phyloP scores from a whole-genome alignment of 768 basidiomycete genomes.

The Clitopilus passeckerianus region DNA sequence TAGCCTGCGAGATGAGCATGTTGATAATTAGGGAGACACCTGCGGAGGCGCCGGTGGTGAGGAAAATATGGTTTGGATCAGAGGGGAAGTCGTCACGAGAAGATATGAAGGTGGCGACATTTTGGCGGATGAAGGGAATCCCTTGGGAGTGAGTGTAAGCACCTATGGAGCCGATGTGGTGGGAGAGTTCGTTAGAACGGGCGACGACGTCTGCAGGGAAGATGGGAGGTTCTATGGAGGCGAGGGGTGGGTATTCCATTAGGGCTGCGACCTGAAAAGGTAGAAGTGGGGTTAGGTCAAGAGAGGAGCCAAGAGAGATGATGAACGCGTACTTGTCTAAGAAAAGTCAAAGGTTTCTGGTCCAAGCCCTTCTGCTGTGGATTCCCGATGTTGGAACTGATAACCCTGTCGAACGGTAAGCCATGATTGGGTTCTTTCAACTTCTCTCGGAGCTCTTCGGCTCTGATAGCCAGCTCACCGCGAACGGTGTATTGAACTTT shows the following conservation, averaged over 20 bases:
- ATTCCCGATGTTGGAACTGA: conserved; percentile 96
- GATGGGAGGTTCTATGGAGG: conserved; percentile 65
- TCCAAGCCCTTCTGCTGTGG: conserved; percentile 95
- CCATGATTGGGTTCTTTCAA: conserved; percentile 54
- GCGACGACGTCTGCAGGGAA: conserved; percentile 86
- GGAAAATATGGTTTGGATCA: conserved; percentile 82
- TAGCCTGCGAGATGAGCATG: conserved; percentile 66
- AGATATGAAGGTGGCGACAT: conserved; percentile 86
- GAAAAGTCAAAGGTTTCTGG: conserved; percentile 89
- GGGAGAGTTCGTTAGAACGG: conserved; percentile 74
- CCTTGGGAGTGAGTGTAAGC: conserved; percentile 97
- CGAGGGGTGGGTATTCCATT: conserved; percentile 86
- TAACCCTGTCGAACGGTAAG: conserved; percentile 85
- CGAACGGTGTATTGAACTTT: conserved; percentile 97
- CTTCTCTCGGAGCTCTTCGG: conserved; percentile 72
- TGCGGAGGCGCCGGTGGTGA: conserved; percentile 91
- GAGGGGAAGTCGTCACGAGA: conserved; percentile 89
- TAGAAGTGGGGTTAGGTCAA: too few relatives aligned
- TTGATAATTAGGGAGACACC: conserved; percentile 90
- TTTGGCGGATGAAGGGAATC: conserved; percentile 79
- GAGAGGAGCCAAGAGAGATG: too few relatives aligned
- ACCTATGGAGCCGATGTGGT: conserved; percentile 88
- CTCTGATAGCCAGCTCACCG: conserved; percentile 93
- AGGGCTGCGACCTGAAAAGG: conserved; percentile 74
- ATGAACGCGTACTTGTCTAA: conserved; percentile 85